phyloP scores from a whole-genome alignment of 805 yeast species.

The Suhomyces pyralidae region DNA sequence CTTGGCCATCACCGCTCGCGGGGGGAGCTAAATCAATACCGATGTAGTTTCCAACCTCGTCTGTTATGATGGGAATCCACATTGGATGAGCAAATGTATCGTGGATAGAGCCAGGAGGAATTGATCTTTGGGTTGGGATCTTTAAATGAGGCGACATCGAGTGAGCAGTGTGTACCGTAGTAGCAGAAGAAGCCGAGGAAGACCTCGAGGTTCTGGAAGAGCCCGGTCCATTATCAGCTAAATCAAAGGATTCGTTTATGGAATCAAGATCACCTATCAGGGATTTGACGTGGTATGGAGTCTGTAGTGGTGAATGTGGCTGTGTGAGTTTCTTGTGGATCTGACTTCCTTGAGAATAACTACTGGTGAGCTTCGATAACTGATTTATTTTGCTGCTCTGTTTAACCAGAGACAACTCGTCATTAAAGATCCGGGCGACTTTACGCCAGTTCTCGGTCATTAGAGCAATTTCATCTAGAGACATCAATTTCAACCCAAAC shows the following conservation, averaged over 20 bases:
- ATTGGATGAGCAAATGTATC: conserved; percentile 79
- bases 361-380: conserved; percentile 20
- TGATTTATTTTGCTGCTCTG: conserved; percentile 16
- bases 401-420: conserved; percentile 20
- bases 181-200: conserved; percentile 16
- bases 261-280: conserved; percentile 5
- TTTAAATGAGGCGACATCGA: conserved; percentile 13
- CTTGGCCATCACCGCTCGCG: conserved; percentile 58
- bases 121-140: conserved; percentile 53
- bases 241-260: conserved; percentile 7
- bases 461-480: conserved; percentile 73
- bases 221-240: neutral
- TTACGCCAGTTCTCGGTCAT: conserved; percentile 85
- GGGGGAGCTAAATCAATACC: conserved; percentile 75
- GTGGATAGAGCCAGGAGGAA: conserved; percentile 76
- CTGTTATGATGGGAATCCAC: conserved; percentile 93
- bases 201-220: conserved; percentile 20
- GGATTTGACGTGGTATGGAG: neutral
- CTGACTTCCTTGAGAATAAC: conserved; percentile 14
- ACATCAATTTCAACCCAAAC: conserved; percentile 77
- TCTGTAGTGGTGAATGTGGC: neutral
- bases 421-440: conserved; percentile 47
- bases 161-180: conserved; percentile 13
- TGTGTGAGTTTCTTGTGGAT: conserved; percentile 13
- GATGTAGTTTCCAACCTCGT: conserved; percentile 85